Percentiles rank a stretch among this genome's conserved stretches.
These are phyloP conservation scores for Avena insularis DNA, from an alignment of 176 grass and related monocot species.

Conservation along the genomic window DNA sequence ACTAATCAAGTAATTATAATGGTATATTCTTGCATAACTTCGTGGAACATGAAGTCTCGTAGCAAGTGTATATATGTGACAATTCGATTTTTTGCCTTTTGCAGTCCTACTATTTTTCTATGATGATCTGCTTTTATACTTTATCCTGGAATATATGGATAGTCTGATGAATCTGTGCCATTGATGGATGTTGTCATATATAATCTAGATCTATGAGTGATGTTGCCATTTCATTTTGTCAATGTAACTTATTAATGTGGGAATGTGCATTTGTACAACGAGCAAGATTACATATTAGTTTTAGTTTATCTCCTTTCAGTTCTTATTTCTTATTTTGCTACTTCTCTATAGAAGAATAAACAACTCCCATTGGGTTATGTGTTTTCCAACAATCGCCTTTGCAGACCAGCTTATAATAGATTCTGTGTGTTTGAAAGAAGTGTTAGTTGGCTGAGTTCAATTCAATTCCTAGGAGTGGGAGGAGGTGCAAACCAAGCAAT, in stretches of 20 bases:
- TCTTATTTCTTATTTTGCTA: no score
- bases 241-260: neutral
- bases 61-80: neutral
- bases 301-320: no score
- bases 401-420: no score
- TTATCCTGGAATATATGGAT: neutral
- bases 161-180: constrained; percentile 1
- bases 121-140: neutral
- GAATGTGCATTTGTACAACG: neutral
- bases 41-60: neutral
- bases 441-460: no score
- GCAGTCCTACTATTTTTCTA: neutral
- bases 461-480: no score
- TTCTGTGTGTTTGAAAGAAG: no score
- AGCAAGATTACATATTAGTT: neutral
- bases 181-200: neutral
- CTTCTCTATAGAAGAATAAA: no score
- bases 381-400: no score
- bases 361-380: no score
- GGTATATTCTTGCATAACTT: constrained; percentile 47
- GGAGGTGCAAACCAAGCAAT: no score
- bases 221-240: constrained; percentile 37
- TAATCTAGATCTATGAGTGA: neutral
- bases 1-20: constrained; percentile 41
- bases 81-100: neutral